phyloP scores from a whole-genome alignment of 345 rosid species.

The Syzygium aqueum region DNA sequence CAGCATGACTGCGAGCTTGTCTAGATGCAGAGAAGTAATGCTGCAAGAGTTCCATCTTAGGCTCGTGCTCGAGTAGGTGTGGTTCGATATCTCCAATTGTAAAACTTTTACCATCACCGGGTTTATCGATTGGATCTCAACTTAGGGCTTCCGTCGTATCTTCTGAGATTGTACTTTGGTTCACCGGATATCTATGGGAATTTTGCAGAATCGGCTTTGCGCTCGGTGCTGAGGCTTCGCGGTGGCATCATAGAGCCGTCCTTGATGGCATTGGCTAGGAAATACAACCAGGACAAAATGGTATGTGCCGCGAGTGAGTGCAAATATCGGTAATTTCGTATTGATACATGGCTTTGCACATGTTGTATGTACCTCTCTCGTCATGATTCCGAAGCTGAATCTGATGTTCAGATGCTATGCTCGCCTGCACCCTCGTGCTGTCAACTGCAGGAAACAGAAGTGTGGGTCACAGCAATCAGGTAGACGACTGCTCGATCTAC shows the following conservation, averaged over 20 bases:
- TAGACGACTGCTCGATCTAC: background rate
- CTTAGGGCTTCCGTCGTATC: background rate
- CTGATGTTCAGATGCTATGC: conserved; percentile 60
- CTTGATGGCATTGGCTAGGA: conserved; percentile 46
- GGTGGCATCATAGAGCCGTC: conserved; percentile 64
- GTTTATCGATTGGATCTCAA: background rate
- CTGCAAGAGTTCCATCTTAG: background rate
- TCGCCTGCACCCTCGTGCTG: conserved; percentile 90
- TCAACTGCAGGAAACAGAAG: conserved; percentile 90
- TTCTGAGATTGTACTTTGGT: background rate
- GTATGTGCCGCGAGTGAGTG: conserved; percentile 56
- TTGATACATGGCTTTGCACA: background rate
- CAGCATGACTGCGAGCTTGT: background rate
- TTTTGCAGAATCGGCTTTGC: conserved; percentile 39
- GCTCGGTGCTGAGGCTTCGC: conserved; percentile 49
- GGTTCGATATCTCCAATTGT: background rate
- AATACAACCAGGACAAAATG: conserved; percentile 38
- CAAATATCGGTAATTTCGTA: background rate
- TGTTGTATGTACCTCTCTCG: background rate
- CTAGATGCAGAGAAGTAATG: background rate
- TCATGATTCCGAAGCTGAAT: background rate
- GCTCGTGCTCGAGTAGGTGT: background rate
- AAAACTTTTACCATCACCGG: background rate
- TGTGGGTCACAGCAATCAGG: conserved; percentile 97
- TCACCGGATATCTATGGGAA: background rate